Base-by-base conservation (phyloP, 2,329 filamentous ascomycete species). In the Magnaporthales sp. region DNA sequence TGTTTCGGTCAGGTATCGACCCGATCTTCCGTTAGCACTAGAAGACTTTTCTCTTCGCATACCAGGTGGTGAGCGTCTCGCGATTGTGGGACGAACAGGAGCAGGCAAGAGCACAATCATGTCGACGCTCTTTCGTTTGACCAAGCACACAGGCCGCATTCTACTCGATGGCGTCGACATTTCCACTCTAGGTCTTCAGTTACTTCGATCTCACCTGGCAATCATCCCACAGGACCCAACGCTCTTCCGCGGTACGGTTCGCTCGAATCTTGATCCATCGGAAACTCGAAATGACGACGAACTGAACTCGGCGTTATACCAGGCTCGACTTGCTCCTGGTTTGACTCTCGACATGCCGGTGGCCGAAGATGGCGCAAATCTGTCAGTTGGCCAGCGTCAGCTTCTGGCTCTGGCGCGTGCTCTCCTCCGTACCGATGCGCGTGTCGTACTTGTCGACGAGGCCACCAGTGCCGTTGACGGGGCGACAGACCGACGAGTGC, bases 161-260 rank as follows among this genome's bases (percentile, higher is more conserved):
- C 74, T 96, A 24, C 92, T 99, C 66, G 95, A 99, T 71, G 90
- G 89, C 69, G 80, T 99, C n/a, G 92, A 98, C 73, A 92, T 98
- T 74, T 89, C 92, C 64, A 81, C 84, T 69, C 97, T 99, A 70
- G 95, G 95, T 7, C 85, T 99, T n/a, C 91, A 92, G 70, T 94
- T 98, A 77, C 82, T 99, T 72, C 91, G 95, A 66, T 91, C 96
- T 78, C 90, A 91, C 62, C 96, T 99, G 72, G 97, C 96, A 0
- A 98, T 99, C 77, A 95, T 99, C 67, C 95, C 95, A 30, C 95
- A 99, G 80, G 95, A 99, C 75, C 95, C 92, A 66, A 98, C 94
- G 0, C 83, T 98, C 0, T 98, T 98, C 78, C 93, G 89, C 15
- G 94, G 94, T 70, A 97, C 93, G 0, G 91, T 98, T 69, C 87